phyloP scores from a whole-genome alignment of 306 rosid genomes.

The Gillenia trifoliata region DNA sequence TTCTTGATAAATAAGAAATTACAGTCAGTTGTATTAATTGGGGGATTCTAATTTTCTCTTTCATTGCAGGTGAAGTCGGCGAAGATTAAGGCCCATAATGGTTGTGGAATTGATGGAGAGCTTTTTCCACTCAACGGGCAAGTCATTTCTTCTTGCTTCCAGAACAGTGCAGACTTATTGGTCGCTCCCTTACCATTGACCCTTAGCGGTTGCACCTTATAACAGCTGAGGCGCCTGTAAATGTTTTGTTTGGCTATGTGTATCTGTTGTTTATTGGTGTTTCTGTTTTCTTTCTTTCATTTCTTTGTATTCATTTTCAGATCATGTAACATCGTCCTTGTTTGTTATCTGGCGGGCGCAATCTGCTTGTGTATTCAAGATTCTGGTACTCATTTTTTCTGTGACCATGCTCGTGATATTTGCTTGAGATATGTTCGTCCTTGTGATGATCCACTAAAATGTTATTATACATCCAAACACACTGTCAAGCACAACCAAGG shows the following conservation, averaged over 20 bases:
- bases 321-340: slow-evolving; percentile 5
- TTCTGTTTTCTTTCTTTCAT: slow-evolving; percentile 11
- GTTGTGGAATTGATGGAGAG: slow-evolving; percentile 99
- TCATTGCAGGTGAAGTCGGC: slow-evolving; percentile 77
- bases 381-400: not conserved
- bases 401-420: slow-evolving; percentile 3
- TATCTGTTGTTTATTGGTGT: slow-evolving; percentile 32
- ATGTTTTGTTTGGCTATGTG: slow-evolving; percentile 29
- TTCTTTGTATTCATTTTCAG: not conserved
- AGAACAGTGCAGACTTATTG: slow-evolving; percentile 97
- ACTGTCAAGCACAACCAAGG: too few relatives aligned
- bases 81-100: slow-evolving; percentile 73
- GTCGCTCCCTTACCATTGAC: slow-evolving; percentile 38
- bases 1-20: not conserved
- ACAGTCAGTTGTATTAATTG: not conserved
- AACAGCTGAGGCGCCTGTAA: slow-evolving; percentile 40
- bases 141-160: slow-evolving; percentile 84
- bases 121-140: slow-evolving; percentile 83
- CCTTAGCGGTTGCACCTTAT: slow-evolving; percentile 18
- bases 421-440: not conserved
- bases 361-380: slow-evolving; percentile 24
- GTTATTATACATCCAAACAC: too few relatives aligned
- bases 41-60: slow-evolving; percentile 1
- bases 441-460: not conserved
- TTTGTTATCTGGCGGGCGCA: slow-evolving; percentile 18